Evolutionary conservation across 2,329 filamentous ascomycete genomes (phyloP), one percentile per base, ranked within the genome.

Genomic region (Nemania abortiva): DNA sequence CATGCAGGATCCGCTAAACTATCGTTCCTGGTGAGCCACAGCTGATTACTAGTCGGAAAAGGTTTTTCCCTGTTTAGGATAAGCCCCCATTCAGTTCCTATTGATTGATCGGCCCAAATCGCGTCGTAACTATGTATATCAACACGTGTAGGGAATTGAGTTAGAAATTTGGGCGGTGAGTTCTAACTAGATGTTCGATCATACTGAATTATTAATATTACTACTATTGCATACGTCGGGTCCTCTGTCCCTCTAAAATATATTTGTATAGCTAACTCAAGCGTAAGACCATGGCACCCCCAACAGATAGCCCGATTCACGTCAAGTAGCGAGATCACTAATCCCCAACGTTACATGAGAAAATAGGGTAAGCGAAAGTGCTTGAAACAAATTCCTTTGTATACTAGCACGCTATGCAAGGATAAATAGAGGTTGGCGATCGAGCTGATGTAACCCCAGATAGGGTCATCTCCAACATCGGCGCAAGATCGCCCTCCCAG

Each of bases 1-100:
- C 52, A 52, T 49, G 29, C 29, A 50, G 37, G 60, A 60, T 60
- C 65, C 60, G 49, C 65, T 34, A n/a, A 52, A 60, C 60, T 68
- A 68, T 59, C 49, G 55, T 63, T 60, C 54, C 27, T 54, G 11
- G 9, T 37, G 37, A 49, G 53, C 39, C 18, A 22, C 54, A 56
- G 65, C 60, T 57, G 22, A 29, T 27, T 13, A 31, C 34, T 63
- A 61, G 59, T 52, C 34, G 9, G 34, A 3, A 45, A 15, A n/a
- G n/a, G 15, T 27, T 45, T 22, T 58, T 20, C 15, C 54, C 18
- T 22, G 27, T 53, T 15, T 31, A 29, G 45, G 24, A 57, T 20
- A 18, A 2, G 22, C 22, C 13, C 10, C 18, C 20, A 20, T 45
- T 53, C 52, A 22, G 18, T 52, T 58, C 45, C 42, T 11, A 3